A percentile compares a stretch with the other conserved stretches of the same genome.
Conservation (phyloP, 805 yeast genomes). For the Priceomyces haplophilus region DNA sequence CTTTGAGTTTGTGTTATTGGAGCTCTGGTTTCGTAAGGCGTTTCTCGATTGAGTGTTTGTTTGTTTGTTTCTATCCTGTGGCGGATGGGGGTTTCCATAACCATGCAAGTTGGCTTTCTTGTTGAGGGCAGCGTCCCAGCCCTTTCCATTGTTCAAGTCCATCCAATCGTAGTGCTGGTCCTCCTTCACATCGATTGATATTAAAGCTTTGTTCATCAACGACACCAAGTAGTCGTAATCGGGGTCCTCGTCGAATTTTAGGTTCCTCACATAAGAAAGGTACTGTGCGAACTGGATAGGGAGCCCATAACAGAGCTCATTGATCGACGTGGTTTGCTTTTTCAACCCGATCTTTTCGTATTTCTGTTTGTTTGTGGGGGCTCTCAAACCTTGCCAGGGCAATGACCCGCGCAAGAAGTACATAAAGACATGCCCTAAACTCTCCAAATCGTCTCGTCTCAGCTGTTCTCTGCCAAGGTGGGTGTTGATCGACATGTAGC, state of each 20-base stretch:
- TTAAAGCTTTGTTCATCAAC: slow-evolving; percentile 74
- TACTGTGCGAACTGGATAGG: slow-evolving; percentile 94
- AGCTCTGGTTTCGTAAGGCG: slow-evolving; percentile 1
- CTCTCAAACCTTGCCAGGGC: slow-evolving; percentile 99
- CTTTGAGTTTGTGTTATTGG: slow-evolving; percentile 1
- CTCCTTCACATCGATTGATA: slow-evolving; percentile 56
- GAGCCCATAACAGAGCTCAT: slow-evolving; percentile 80
- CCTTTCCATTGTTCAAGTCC: slow-evolving; percentile 91
- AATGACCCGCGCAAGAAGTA: slow-evolving; percentile 90
- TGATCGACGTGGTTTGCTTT: slow-evolving; percentile 84
- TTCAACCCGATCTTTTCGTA: slow-evolving; percentile 97
- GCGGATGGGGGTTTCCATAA: slow-evolving; percentile 91
- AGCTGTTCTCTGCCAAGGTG: slow-evolving; percentile 97
- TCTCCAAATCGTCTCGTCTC: slow-evolving; percentile 94
- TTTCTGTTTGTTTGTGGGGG: slow-evolving; percentile 96
- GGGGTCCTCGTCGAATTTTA: slow-evolving; percentile 91
- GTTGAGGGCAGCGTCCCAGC: slow-evolving; percentile 89
- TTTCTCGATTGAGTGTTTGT: slow-evolving; percentile 8
- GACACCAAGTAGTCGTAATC: slow-evolving; percentile 85
- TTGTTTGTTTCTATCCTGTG: slow-evolving; percentile 28
- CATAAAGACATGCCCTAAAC: slow-evolving; percentile 94
- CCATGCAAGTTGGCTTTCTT: slow-evolving; percentile 94
- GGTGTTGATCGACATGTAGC: slow-evolving; percentile 97
- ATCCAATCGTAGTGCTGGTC: slow-evolving; percentile 98
- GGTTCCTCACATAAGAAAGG: slow-evolving; percentile 79